These are phyloP conservation scores for Hypoxylon sp. DNA, from an alignment of 2,329 filamentous ascomycete species.

Conservation along the genomic window DNA sequence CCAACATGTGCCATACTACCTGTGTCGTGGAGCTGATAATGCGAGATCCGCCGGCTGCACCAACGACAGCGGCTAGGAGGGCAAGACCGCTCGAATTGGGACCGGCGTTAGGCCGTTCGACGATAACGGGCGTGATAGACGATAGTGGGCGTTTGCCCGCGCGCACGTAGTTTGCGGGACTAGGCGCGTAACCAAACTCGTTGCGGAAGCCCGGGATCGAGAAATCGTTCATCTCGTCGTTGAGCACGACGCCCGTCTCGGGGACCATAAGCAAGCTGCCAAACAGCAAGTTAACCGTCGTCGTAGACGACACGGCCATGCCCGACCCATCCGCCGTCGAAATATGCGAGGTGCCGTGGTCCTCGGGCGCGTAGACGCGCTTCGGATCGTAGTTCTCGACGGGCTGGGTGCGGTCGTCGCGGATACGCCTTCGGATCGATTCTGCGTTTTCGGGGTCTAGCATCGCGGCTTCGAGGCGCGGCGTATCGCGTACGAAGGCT, in stretches of 20 bases:
- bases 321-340: slow-evolving; percentile 80
- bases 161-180: slow-evolving; percentile 83
- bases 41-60: slow-evolving; percentile 84
- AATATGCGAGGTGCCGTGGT: slow-evolving; percentile 81
- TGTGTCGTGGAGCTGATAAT: slow-evolving; percentile 88
- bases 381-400: slow-evolving; percentile 81
- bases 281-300: slow-evolving; percentile 90
- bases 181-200: slow-evolving; percentile 87
- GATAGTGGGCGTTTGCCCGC: slow-evolving; percentile 87
- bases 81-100: slow-evolving; percentile 58
- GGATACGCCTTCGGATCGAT: slow-evolving; percentile 76
- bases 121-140: slow-evolving; percentile 84
- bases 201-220: slow-evolving; percentile 84
- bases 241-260: slow-evolving; percentile 85
- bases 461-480: slow-evolving; percentile 76
- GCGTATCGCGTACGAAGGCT: slow-evolving; percentile 75
- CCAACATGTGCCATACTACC: slow-evolving; percentile 79
- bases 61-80: slow-evolving; percentile 77
- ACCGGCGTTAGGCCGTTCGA: slow-evolving; percentile 65
- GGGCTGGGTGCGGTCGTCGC: slow-evolving; percentile 79
- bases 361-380: slow-evolving; percentile 75
- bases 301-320: slow-evolving; percentile 84
- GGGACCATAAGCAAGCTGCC: slow-evolving; percentile 85
- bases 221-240: slow-evolving; percentile 84
- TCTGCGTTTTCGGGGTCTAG: slow-evolving; percentile 72